phyloP scores from a whole-genome alignment of 179 eudicot genomes.

The Beta corolliflora region DNA sequence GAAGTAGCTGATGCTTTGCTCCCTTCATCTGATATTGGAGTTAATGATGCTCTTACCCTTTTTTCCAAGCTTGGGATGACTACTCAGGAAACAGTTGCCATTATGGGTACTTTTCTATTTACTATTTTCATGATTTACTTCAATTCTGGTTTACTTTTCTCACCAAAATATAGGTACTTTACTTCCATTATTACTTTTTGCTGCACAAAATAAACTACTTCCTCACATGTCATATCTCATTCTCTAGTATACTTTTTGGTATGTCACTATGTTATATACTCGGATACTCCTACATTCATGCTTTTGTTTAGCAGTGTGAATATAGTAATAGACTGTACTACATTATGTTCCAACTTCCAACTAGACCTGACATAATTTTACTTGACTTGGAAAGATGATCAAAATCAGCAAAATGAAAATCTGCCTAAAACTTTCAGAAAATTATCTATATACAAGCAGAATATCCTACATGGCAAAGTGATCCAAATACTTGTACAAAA shows the following conservation, averaged over 20 bases:
- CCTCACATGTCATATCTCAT: background rate
- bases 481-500: too few relatives aligned
- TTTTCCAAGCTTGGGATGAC: slow-evolving; percentile 36
- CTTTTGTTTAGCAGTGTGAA: background rate
- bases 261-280: background rate
- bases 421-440: too few relatives aligned
- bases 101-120: slow-evolving; percentile 28
- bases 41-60: slow-evolving; percentile 31
- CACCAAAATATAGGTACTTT: background rate
- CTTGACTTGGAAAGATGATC: too few relatives aligned
- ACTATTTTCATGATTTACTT: slow-evolving; percentile 5
- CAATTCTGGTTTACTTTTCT: background rate
- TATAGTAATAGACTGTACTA: background rate
- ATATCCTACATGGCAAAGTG: too few relatives aligned
- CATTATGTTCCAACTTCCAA: background rate
- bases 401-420: too few relatives aligned
- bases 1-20: slow-evolving; percentile 33
- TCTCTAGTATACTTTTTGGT: background rate
- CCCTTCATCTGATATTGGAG: slow-evolving; percentile 36
- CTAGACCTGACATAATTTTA: too few relatives aligned
- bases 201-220: background rate
- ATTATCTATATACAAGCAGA: too few relatives aligned
- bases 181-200: background rate
- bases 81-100: slow-evolving; percentile 36
- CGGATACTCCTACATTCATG: background rate